Evolutionary conservation across 345 rosid genomes (phyloP).

Genomic region (Ceriops zippeliana): DNA sequence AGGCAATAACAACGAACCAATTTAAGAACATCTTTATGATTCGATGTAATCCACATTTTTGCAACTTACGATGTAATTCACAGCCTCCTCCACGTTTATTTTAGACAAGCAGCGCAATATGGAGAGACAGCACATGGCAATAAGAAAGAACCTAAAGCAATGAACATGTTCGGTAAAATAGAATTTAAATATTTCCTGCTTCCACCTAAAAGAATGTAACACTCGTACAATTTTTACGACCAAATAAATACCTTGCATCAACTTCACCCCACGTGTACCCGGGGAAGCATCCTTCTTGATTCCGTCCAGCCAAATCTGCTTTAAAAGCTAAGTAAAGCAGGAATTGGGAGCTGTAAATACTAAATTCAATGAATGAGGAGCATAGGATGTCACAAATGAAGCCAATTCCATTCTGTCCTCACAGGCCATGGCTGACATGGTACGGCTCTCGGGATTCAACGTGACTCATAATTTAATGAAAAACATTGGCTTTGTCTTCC

Average conservation of each 20-base stretch:
- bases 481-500: too few species aligned
- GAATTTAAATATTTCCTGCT: too few species aligned
- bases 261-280: constrained; percentile 99
- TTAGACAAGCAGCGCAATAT: constrained; percentile 53
- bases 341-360: background rate
- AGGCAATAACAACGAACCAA: too few species aligned
- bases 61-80: constrained; percentile 77
- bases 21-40: too few species aligned
- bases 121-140: constrained; percentile 78
- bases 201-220: too few species aligned
- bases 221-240: too few species aligned
- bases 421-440: too few species aligned
- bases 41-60: constrained; percentile 50
- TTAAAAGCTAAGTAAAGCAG: constrained; percentile 30
- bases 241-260: constrained; percentile 56
- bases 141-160: constrained; percentile 68
- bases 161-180: background rate
- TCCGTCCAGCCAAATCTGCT: constrained; percentile 67
- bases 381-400: too few species aligned
- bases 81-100: constrained; percentile 73
- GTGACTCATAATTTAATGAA: too few species aligned
- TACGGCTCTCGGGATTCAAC: too few species aligned
- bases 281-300: constrained; percentile 89
- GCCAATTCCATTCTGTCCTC: too few species aligned
- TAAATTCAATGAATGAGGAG: background rate